Evolutionary conservation across 2,329 filamentous ascomycete species (phyloP), one percentile per base, ranked within the genome.

Genomic region (Neofusicoccum umdonicola): DNA sequence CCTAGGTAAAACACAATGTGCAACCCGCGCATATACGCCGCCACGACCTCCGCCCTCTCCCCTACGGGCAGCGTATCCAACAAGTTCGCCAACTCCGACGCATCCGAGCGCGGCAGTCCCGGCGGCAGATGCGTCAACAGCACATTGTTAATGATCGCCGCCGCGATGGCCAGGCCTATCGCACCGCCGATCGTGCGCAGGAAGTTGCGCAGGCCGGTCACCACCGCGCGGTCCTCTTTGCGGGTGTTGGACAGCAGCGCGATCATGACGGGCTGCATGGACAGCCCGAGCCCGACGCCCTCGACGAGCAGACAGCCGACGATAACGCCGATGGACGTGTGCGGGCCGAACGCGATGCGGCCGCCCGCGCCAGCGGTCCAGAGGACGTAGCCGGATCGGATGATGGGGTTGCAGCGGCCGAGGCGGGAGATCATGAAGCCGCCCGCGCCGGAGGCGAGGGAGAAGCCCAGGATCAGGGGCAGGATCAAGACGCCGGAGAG

Each of bases 171-270:
- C 0, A 89, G 79, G 0, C 87, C 86, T 13, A 82, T 79, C 1
- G 85, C 79, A 35, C 86, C 87, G 9, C 87, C 87, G 3, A 85
- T 75, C 56, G 82, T 84, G 9, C 87, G 82, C 67, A 88, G 79
- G 70, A 89, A 89, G 68, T 89, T 89, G 1, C 87, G 80, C 61
- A 84, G 82, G 2, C 84, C 85, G 27, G 87, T 88, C 17, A 88
- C 82, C 0, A 89, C 83, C 0, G 87, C 87, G 17, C 87, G 80
- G 48, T 88, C 83, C 0, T 81, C 76, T 70, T 85, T 86, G 1
- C 80, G 77, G 22, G 69, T 69, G 44, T 73, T 70, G 0, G 85
- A 84, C 70, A 87, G 85, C 12, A 85, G 71, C 1, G 86, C 86
- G 4, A 88, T 80, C 0, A 89, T 77, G 0, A 79, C 82, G 4